Base-by-base conservation (phyloP, 2,329 filamentous ascomycete genomes). In the Scedosporium boydii region DNA sequence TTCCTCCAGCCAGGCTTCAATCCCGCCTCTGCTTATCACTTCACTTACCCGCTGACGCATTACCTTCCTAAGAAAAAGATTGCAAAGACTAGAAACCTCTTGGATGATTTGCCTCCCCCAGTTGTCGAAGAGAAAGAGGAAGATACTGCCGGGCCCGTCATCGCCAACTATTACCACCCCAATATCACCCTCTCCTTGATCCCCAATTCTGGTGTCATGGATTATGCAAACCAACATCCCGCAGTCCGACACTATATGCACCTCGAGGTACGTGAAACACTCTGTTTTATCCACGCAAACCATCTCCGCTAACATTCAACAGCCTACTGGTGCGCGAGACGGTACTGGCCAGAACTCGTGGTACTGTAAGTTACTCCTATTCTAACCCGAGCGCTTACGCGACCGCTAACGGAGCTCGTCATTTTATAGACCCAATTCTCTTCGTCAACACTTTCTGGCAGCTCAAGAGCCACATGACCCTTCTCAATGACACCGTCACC, bases 381-480 rank as follows among this genome's bases (percentile, higher is more conserved):
- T 5, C 26, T 23, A n/a, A 10, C 34, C 12, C 9, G n/a, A 14
- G 3, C 21, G 29, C n/a, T 38, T 23, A 14, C 55, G 6, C 1
- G 6, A 6, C 29, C 34, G 38, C n/a, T 41, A 60, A 34, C 34
- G 12, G 26, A 26, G 14, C 41, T n/a, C 1, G 10, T 14, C 34
- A 6, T 38, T 38, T 38, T 14, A 10, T 61, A 80, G 78, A 86
- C 71, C 95, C 95, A 4, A 85, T 97, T 55, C 77, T 98, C 46
- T 99, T 91, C 72, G 80, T 95, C 71, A 99, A 99, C 77, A 96
- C 89, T 3, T 99, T 99, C 76, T 99, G 95, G 95, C 93, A 98
- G 76, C 82, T 99, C 66, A 90, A 85, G 72, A 87, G 83, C 66
- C 91, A 98, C 69, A 98, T 98, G 93, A 91, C 83, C 23, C 82